These are phyloP conservation scores for Endothia cerciana DNA, from an alignment of 2,329 filamentous ascomycete genomes.

Conservation along the genomic window DNA sequence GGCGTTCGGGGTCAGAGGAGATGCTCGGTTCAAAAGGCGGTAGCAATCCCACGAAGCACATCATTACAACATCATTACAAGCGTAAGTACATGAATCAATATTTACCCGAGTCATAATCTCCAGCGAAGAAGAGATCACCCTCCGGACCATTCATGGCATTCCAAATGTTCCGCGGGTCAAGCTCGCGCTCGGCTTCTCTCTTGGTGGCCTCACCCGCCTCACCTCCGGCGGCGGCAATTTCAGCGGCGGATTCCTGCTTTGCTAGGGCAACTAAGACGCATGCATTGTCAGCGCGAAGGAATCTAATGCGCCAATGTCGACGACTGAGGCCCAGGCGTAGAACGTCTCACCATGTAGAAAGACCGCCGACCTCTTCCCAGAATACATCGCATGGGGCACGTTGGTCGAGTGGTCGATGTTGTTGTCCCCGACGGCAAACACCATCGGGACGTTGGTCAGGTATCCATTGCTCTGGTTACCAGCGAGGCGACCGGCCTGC, in stretches of 20 bases:
- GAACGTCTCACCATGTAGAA: conserved; percentile 54
- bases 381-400: conserved; percentile 64
- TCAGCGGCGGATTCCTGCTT: conserved; percentile 43
- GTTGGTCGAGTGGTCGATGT: conserved; percentile 63
- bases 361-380: conserved; percentile 62
- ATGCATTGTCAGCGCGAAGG: background rate
- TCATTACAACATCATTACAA: background rate
- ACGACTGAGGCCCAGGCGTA: conserved; percentile 1
- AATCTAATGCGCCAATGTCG: background rate
- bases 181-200: conserved; percentile 39
- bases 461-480: conserved; percentile 46
- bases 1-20: background rate
- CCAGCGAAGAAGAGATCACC: conserved; percentile 52
- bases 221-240: conserved; percentile 33
- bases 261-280: conserved; percentile 44
- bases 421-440: conserved; percentile 63
- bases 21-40: background rate
- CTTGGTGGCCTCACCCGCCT: conserved; percentile 31
- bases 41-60: background rate
- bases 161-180: conserved; percentile 50
- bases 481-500: conserved; percentile 48
- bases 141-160: conserved; percentile 47
- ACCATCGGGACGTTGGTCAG: conserved; percentile 57
- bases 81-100: background rate
- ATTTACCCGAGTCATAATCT: conserved; percentile 37